Evolutionary conservation across 2,329 filamentous ascomycete species (phyloP), one percentile per base, ranked within the genome.

Genomic region (Nemania sp.): DNA sequence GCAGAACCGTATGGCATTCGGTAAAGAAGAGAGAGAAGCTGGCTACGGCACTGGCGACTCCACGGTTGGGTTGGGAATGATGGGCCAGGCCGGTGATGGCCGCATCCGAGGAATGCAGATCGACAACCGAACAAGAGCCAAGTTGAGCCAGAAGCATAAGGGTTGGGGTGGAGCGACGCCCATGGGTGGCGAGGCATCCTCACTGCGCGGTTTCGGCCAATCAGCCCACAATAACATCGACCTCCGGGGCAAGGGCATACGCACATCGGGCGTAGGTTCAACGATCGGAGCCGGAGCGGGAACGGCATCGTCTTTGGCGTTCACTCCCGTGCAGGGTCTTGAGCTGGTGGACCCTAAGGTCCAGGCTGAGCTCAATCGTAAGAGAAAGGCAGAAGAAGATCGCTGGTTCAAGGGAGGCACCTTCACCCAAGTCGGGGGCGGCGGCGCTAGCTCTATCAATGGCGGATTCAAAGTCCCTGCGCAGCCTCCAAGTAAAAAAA

Each of bases 321-420:
- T 99, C 72, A 97, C 93, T 2, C 92, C 94, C 1, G 91, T 96
- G 15, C 95, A 98, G 73, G 95, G 95, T 1, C 82, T 99, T 40
- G 94, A 99, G 79, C 84, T 99, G 12, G 93, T 98, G 6, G 94
- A 98, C 74, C 95, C 95, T 20, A 97, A 95, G 80, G 86, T 90
- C 59, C 88, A 92, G 68, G 90, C 91, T 7, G 92, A 97, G 78
- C 84, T 96, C 74, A 92, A 85, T 72, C 85, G 92, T 69, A 98
- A 98, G 80, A 83, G 92, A 65, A 96, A 97, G 74, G 93, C 92
- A 0, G 95, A 98, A 65, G 92, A 97, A 73, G 94, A 98, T 73
- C 83, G 92, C 39, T 99, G 92, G 89, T 99, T 99, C 81, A 96
- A 95, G 76, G 91, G 92, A 48, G 95, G 95, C n/a, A 93, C 91